phyloP scores from a whole-genome alignment of 2,329 filamentous ascomycete species.

The Fusarium lyarnte region DNA sequence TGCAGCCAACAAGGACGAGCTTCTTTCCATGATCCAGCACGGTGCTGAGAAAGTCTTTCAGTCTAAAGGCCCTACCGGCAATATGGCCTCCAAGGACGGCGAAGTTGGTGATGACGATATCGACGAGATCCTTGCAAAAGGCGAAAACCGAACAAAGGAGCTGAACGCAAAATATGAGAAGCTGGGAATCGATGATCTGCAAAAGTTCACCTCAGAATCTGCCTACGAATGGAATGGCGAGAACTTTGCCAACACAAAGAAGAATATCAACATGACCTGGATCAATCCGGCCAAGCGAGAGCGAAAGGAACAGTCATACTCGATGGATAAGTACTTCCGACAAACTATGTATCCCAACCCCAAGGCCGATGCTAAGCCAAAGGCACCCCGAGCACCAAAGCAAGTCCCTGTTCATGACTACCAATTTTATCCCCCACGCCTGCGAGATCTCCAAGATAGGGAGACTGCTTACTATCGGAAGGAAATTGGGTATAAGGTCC shows the following conservation, averaged over 20 bases:
- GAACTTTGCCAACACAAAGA: constrained; percentile 91
- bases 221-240: constrained; percentile 99
- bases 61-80: constrained; percentile 71
- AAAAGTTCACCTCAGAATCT: constrained; percentile 97
- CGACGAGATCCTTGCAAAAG: constrained; percentile 84
- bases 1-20: constrained; percentile 93
- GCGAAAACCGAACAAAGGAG: constrained; percentile 88
- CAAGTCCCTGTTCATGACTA: constrained; percentile 94
- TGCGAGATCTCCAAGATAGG: constrained; percentile 91
- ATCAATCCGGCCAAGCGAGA: constrained; percentile 99
- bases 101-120: constrained; percentile 89
- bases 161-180: constrained; percentile 96
- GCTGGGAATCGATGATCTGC: constrained; percentile 93
- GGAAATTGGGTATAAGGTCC: constrained; percentile 94
- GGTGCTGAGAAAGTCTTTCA: constrained; percentile 95
- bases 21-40: constrained; percentile 98
- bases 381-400: constrained; percentile 94
- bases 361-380: constrained; percentile 90
- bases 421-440: constrained; percentile 89
- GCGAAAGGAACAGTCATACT: constrained; percentile 97
- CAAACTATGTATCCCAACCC: constrained; percentile 82
- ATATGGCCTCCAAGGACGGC: constrained; percentile 65
- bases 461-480: constrained; percentile 97
- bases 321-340: constrained; percentile 98
- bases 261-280: constrained; percentile 93